Evolutionary conservation across 78 protist genomes (phyloP).

Genomic region (Isochrysis galbana): DNA sequence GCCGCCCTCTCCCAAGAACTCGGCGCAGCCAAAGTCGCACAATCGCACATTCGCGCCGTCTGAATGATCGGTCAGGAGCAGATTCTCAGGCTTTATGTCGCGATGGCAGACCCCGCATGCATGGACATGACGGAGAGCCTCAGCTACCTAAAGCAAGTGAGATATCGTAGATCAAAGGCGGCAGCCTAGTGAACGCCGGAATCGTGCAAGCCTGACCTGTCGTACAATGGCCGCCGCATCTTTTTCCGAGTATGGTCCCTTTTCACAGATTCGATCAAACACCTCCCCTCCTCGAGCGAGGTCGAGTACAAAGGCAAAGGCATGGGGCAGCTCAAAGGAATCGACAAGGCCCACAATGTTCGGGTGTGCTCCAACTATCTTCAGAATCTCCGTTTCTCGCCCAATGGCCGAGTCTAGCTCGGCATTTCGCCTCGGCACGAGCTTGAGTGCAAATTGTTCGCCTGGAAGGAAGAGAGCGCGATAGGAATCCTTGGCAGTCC

Average conservation of each 20-base stretch:
- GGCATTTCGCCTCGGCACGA: background rate
- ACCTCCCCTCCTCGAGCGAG: slow-evolving; percentile 23
- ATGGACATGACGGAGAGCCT: background rate
- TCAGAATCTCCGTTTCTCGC: background rate
- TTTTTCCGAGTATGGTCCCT: background rate
- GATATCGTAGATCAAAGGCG: too few relatives aligned
- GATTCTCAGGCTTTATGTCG: slow-evolving; percentile 16
- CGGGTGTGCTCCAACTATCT: background rate
- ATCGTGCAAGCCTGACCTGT: too few relatives aligned
- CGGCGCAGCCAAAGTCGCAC: slow-evolving; percentile 42
- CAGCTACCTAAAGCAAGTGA: too few relatives aligned
- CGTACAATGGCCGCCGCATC: slow-evolving; percentile 10
- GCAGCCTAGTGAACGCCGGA: too few relatives aligned
- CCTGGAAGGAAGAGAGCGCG: too few relatives aligned
- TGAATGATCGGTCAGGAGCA: background rate
- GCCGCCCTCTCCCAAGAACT: background rate
- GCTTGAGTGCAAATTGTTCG: background rate
- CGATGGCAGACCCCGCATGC: background rate
- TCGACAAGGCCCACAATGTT: background rate
- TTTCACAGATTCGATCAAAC: slow-evolving; percentile 15
- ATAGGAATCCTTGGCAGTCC: too few relatives aligned
- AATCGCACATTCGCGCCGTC: background rate
- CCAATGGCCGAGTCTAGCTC: too few relatives aligned
- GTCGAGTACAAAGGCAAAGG: background rate
- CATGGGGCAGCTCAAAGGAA: background rate